phyloP scores from a whole-genome alignment of 2,329 filamentous ascomycete species.

The Apiospora malaysiana region DNA sequence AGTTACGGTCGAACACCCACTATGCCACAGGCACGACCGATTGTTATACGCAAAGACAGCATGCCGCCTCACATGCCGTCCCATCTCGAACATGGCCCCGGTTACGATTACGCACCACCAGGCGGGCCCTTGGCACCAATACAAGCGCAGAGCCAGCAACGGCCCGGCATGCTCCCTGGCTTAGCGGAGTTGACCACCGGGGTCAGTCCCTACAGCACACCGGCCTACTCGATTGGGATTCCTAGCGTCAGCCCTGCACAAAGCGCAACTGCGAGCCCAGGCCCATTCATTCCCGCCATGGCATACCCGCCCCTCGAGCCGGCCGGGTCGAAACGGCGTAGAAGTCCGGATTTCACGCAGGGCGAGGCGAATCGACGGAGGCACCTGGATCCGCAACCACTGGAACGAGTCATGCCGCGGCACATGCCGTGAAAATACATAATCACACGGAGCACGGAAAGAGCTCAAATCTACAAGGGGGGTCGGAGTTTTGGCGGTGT shows the following conservation, averaged over 20 bases:
- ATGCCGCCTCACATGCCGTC: constrained; percentile 32
- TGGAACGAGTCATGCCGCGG: constrained; percentile 31
- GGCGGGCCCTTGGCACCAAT: constrained; percentile 58
- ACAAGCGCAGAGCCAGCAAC: constrained; percentile 48
- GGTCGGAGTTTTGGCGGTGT: constrained; percentile 12
- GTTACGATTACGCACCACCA: constrained; percentile 37
- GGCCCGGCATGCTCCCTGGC: constrained; percentile 60
- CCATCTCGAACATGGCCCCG: constrained; percentile 40
- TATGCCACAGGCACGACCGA: constrained; percentile 23
- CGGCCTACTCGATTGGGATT: constrained; percentile 55
- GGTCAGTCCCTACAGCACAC: constrained; percentile 65
- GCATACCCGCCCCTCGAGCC: constrained; percentile 47
- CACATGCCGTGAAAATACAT: constrained; percentile 26
- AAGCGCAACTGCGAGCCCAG: constrained; percentile 50
- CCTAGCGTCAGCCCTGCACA: constrained; percentile 45
- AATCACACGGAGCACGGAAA: constrained; percentile 18
- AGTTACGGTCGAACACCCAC: constrained; percentile 46
- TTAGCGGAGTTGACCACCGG: constrained; percentile 69
- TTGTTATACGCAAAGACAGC: constrained; percentile 24
- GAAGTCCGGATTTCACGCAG: constrained; percentile 53
- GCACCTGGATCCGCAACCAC: constrained; percentile 41
- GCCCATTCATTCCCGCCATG: constrained; percentile 42
- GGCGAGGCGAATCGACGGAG: constrained; percentile 54
- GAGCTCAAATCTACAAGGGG: constrained; percentile 18
- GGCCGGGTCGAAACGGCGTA: constrained; percentile 56